Percentiles rank a stretch among this genome's conserved stretches.
Evolutionary conservation across 352 stramenopile genomes (phyloP).

Genomic region (Phytophthora cactorum): DNA sequence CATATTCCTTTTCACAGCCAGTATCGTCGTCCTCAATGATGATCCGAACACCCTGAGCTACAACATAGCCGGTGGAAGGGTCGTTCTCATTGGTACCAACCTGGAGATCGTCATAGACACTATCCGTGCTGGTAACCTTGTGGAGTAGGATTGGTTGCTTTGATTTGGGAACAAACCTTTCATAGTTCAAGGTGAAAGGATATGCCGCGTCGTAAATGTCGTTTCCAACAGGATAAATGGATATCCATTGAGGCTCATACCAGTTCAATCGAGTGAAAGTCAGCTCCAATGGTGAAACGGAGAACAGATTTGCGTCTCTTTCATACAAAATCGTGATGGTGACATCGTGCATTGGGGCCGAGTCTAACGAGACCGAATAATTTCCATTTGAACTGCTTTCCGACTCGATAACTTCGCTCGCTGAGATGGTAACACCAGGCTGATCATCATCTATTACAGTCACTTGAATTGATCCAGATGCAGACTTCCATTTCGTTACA

Average conservation of each 20-base stretch:
- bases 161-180: constrained; percentile 55
- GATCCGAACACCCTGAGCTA: constrained; percentile 48
- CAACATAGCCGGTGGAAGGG: constrained; percentile 32
- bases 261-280: constrained; percentile 59
- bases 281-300: constrained; percentile 45
- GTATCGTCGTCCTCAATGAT: constrained; percentile 74
- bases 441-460: constrained; percentile 68
- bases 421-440: constrained; percentile 60
- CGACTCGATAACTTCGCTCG: constrained; percentile 40
- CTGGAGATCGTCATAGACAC: constrained; percentile 47
- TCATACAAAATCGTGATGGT: constrained; percentile 55
- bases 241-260: constrained; percentile 56
- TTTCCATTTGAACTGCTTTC: constrained; percentile 52
- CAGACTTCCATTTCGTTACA: constrained; percentile 40
- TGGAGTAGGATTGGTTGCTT: constrained; percentile 55
- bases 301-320: constrained; percentile 43
- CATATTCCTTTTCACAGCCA: constrained; percentile 64
- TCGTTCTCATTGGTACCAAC: constrained; percentile 62
- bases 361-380: constrained; percentile 70
- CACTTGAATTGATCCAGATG: constrained; percentile 42
- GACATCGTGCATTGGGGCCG: constrained; percentile 55
- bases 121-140: constrained; percentile 46
- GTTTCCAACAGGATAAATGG: constrained; percentile 52
- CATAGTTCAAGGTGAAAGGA: constrained; percentile 62
- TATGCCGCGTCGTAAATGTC: constrained; percentile 54